Evolutionary conservation across 805 yeast species (phyloP).

Genomic region (Kuraishia molischiana): DNA sequence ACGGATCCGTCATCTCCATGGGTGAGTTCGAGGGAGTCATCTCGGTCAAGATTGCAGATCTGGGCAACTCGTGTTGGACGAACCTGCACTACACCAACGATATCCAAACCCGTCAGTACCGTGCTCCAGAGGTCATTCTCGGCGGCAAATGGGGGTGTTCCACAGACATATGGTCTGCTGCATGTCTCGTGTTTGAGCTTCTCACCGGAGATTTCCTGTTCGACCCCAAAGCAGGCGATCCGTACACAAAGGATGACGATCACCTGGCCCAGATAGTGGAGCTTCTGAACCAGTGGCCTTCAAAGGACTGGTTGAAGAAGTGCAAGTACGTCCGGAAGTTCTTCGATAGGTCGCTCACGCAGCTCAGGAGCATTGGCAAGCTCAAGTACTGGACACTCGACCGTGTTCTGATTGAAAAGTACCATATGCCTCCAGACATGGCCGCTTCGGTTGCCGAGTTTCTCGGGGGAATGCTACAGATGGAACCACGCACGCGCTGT

Average conservation of each 20-base stretch:
- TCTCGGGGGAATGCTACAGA: conserved; percentile 37
- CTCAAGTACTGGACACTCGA: conserved; percentile 42
- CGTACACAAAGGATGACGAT: conserved; percentile 45
- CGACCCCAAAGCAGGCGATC: conserved; percentile 45
- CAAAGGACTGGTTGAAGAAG: conserved; percentile 26
- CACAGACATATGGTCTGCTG: conserved; percentile 52
- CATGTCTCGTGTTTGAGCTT: conserved; percentile 48
- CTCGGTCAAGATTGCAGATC: conserved; percentile 53
- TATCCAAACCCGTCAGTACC: conserved; percentile 59
- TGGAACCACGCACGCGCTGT: conserved; percentile 37
- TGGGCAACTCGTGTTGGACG: conserved; percentile 63
- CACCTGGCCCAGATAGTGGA: conserved; percentile 57
- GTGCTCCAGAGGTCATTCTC: conserved; percentile 55
- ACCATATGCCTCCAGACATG: conserved; percentile 30
- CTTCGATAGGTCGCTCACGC: conserved; percentile 24
- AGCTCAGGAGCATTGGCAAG: conserved; percentile 32
- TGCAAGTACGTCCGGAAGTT: conserved; percentile 29
- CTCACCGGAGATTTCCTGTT: conserved; percentile 54
- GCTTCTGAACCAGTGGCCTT: conserved; percentile 28
- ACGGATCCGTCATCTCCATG: conserved; percentile 5
- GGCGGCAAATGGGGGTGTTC: conserved; percentile 56
- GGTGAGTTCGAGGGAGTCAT: conserved; percentile 21
- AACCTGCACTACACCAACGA: conserved; percentile 57
- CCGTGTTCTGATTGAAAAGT: conserved; percentile 39
- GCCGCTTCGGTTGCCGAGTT: conserved; percentile 34